Evolutionary conservation across 176 grass and related monocot species (phyloP).

Genomic region (Cenchrus americanus): DNA sequence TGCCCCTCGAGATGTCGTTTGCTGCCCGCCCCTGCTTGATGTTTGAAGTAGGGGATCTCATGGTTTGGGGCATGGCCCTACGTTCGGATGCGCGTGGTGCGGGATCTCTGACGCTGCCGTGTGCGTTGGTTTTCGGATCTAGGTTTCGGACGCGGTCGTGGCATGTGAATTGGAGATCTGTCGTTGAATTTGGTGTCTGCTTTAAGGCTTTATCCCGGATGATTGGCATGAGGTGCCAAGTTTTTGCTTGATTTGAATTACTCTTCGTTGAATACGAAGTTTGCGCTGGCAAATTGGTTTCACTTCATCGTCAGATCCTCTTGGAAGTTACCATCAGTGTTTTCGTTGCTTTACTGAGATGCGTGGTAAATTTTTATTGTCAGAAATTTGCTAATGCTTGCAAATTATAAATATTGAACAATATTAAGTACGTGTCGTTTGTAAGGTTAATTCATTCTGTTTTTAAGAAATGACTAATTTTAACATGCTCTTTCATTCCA

Average conservation of each 20-base stretch:
- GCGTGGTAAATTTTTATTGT: background rate
- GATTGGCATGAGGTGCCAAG: background rate
- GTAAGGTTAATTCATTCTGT: background rate
- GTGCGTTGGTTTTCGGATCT: constrained; percentile 26
- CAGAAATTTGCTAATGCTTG: background rate
- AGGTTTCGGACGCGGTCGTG: constrained; percentile 3
- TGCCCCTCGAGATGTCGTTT: constrained; percentile 11
- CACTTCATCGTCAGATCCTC: background rate
- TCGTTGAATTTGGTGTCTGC: background rate
- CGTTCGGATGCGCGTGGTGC: background rate
- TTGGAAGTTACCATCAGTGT: background rate
- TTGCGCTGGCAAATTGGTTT: background rate
- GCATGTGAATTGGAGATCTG: constrained; percentile 36
- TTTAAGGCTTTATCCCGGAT: background rate
- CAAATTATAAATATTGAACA: background rate
- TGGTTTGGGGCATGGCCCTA: background rate
- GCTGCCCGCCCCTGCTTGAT: background rate
- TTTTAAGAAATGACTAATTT: background rate
- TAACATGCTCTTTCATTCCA: background rate
- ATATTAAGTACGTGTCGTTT: background rate
- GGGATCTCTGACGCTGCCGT: background rate
- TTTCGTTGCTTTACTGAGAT: background rate
- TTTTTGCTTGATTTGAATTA: background rate
- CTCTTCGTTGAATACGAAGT: background rate
- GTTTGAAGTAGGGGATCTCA: constrained; percentile 1